Base-by-base conservation (phyloP, 306 rosid genomes). In the Pyrus pyrifolia region DNA sequence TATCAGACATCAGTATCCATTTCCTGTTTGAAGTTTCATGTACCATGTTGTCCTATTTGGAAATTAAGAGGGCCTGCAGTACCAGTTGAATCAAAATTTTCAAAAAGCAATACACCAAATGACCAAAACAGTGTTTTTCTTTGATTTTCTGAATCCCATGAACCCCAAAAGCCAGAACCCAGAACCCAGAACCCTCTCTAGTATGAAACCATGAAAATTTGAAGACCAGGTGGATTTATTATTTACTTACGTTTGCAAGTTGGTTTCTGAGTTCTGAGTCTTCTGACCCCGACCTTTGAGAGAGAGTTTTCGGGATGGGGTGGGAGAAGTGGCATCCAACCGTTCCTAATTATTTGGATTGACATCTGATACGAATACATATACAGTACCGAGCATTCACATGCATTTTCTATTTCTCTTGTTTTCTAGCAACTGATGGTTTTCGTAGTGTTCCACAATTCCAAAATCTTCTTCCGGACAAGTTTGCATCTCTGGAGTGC, bases 321-420 rank as follows among this genome's bases (percentile, higher is more conserved):
- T 75, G 77, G 66, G 83, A 66, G 72, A 71, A 84, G 92, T 88
- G 90, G 88, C 78, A 63, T 89, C 85, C 89, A 89, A 71, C 92
- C 75, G 40, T 68, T 51, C 58, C 45, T 21, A 17, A 19, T 18
- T 76, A 19, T 18, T 76, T 59, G 81, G 72, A 72, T 61, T 77
- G 52, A 81, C 62, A n/a, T 53, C 73, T 68, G 76, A 60, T 52
- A 55, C 80, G 10, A 11, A 58, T 60, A 61, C 67, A 61, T 38
- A 66, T 44, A 51, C 76, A 18, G 42, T 7, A 6, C 42, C 42
- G 10, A 72, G 72, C 81, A 64, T 78, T 82, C 77, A 15, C 68
- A 63, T 63, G 44, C 35, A 8, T 25, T 25, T 60, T 23, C 27
- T 25, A 25, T 25, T 25, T 25, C 27, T 25, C 11, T 57, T 1